These are phyloP conservation scores for Magnaporthales sp. DNA, from an alignment of 2,329 filamentous ascomycete genomes.

Conservation along the genomic window DNA sequence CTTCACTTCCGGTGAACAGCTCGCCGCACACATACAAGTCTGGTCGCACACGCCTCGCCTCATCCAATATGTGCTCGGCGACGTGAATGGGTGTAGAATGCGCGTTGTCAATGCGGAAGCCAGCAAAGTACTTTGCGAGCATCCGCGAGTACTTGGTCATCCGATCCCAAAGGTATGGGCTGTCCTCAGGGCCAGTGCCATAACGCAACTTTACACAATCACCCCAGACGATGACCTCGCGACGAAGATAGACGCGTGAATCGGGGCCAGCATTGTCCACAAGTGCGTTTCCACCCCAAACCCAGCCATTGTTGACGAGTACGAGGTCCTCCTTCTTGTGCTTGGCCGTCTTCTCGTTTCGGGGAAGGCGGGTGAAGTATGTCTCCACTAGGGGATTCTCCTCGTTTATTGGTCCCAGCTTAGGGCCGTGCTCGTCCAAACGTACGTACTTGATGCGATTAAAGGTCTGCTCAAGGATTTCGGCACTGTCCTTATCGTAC, in stretches of 20 bases:
- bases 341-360: conserved; percentile 68
- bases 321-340: conserved; percentile 70
- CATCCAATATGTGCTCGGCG: conserved; percentile 88
- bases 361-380: conserved; percentile 85
- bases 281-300: conserved; percentile 94
- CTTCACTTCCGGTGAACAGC: conserved; percentile 89
- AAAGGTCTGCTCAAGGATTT: conserved; percentile 83
- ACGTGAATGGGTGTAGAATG: conserved; percentile 94
- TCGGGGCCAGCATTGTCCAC: conserved; percentile 86
- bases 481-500: conserved; percentile 74
- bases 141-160: conserved; percentile 90
- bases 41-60: conserved; percentile 80
- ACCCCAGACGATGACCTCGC: conserved; percentile 96
- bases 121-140: conserved; percentile 90
- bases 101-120: conserved; percentile 95
- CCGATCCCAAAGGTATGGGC: conserved; percentile 88
- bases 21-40: conserved; percentile 91
- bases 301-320: conserved; percentile 94
- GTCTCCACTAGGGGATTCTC: conserved; percentile 80
- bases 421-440: conserved; percentile 86
- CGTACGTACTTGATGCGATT: conserved; percentile 93
- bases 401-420: conserved; percentile 67
- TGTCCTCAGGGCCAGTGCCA: conserved; percentile 70
- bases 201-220: conserved; percentile 97
- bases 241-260: conserved; percentile 86